Evolutionary conservation across 768 basidiomycete genomes (phyloP), one percentile per base, ranked within the genome.

Genomic region (Cystofilobasidium macerans): DNA sequence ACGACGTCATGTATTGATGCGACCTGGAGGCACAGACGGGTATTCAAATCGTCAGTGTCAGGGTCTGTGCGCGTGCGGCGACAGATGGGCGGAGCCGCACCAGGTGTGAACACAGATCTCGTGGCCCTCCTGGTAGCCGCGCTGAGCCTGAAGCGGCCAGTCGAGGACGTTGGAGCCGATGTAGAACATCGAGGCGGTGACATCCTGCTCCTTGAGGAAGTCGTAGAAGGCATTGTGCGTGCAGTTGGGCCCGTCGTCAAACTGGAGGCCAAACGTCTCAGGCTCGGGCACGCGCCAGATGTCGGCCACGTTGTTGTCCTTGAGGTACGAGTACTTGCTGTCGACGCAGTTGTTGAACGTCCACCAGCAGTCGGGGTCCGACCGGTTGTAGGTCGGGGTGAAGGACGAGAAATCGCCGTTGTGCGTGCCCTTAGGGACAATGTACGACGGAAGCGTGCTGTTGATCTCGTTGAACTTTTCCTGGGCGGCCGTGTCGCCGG

Each of bases 101-200:
- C 61, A 62, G 42, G 61, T 62, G 61, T 62, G 61, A 30, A 62
- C 48, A 35, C 61, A 48, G 14, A 78, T 71, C 66, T 78, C 70
- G 60, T 78, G 78, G 0, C 74, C 76, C 38, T 77, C 77, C 0
- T 64, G 62, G 1, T 74, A 45, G 24, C 69, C 78, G 42, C 76
- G 66, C 61, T 77, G 71, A 30, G 77, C 77, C 66, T 79, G 76
- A 11, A 76, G 62, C 3, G 78, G 78, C 77, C 77, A 78, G 70
- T 77, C 73, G 56, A 76, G 68, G n/a, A 78, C 76, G 70, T 79
- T 79, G 24, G 74, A 75, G 0, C 78, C 78, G 67, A 79, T 77
- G 71, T 75, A 78, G 71, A 76, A 76, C 70, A 79, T 71, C 12
- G 78, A 75, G 5, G 78, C 77, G 59, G 73, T 75, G 58, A 76